Evolutionary conservation across 73 alveolate genomes (phyloP).

Genomic region (Breviolum minutum): DNA sequence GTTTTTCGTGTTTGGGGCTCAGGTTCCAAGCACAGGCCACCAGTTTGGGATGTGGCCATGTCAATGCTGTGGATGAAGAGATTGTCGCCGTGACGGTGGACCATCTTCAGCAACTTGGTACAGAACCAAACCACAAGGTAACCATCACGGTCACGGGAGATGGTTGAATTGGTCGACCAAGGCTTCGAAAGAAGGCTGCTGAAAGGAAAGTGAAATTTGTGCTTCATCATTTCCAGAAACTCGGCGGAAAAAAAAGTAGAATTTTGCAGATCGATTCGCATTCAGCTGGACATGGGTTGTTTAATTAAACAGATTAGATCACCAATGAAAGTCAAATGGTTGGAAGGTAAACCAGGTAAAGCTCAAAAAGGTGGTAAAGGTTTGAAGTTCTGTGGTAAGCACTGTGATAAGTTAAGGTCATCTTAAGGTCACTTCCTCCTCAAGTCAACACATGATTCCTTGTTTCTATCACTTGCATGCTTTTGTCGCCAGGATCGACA

Average conservation of each 20-base stretch:
- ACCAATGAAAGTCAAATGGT: too few relatives aligned
- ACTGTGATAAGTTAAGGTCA: background rate
- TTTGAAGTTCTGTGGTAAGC: background rate
- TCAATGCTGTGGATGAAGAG: background rate
- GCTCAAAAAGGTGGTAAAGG: background rate
- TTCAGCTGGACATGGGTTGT: too few relatives aligned
- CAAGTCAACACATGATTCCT: too few relatives aligned
- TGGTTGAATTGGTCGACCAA: background rate
- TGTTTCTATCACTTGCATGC: background rate
- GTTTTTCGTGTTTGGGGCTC: background rate
- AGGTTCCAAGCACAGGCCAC: conserved; percentile 61
- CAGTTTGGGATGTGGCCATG: conserved; percentile 55
- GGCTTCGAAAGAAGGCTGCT: conserved; percentile 54
- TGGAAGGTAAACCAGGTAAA: background rate
- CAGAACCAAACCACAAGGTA: background rate
- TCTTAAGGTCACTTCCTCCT: too few relatives aligned
- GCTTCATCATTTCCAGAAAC: conserved; percentile 84
- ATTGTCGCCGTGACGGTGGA: conserved; percentile 75
- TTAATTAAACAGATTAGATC: too few relatives aligned
- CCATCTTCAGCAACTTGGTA: conserved; percentile 44
- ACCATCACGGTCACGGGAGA: background rate
- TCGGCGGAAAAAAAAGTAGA: background rate
- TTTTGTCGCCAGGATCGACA: conserved; percentile 56
- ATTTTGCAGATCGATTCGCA: too few relatives aligned
- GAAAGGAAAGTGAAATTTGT: conserved; percentile 31